A percentile compares a stretch with the other conserved stretches of the same genome.
Evolutionary conservation across 371 early-diverging fungal species (phyloP).

Genomic region (Coemansia sp.): DNA sequence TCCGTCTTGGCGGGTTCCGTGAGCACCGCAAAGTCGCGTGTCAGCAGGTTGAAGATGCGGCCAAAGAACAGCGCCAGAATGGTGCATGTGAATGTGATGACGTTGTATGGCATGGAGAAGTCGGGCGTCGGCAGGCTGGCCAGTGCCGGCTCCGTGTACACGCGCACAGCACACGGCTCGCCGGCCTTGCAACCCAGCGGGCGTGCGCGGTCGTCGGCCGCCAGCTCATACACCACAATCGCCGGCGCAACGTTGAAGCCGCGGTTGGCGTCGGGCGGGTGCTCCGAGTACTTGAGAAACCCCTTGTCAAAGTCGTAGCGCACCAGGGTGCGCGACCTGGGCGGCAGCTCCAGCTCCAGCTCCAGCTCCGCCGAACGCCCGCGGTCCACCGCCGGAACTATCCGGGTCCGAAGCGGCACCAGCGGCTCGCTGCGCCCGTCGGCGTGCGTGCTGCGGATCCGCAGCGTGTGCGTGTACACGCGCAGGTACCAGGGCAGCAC

Average conservation of each 20-base stretch:
- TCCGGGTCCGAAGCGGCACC: constrained; percentile 53
- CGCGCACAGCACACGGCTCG: constrained; percentile 51
- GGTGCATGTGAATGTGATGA: constrained; percentile 94
- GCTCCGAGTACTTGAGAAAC: constrained; percentile 91
- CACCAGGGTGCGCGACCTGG: constrained; percentile 65
- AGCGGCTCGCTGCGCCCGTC: constrained; percentile 8
- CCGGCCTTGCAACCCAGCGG: constrained; percentile 17
- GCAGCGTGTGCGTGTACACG: constrained; percentile 83
- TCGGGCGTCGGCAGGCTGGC: constrained; percentile 92
- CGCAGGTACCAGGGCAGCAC: constrained; percentile 90
- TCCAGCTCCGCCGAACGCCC: constrained; percentile 81
- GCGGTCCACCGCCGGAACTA: constrained; percentile 77
- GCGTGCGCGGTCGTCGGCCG: not conserved
- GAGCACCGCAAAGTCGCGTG: constrained; percentile 58
- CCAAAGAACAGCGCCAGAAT: constrained; percentile 95
- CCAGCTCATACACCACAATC: constrained; percentile 30
- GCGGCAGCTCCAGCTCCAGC: constrained; percentile 65
- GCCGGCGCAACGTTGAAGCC: constrained; percentile 88
- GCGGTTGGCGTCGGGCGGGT: constrained; percentile 94
- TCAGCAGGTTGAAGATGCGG: constrained; percentile 79
- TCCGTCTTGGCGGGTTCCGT: not conserved
- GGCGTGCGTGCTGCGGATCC: constrained; percentile 35
- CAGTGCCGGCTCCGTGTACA: constrained; percentile 82
- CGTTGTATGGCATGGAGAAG: constrained; percentile 98
- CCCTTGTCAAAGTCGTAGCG: constrained; percentile 82